Conservation (phyloP, 2,329 filamentous ascomycete genomes). For the Bipolaris sorokiniana region DNA sequence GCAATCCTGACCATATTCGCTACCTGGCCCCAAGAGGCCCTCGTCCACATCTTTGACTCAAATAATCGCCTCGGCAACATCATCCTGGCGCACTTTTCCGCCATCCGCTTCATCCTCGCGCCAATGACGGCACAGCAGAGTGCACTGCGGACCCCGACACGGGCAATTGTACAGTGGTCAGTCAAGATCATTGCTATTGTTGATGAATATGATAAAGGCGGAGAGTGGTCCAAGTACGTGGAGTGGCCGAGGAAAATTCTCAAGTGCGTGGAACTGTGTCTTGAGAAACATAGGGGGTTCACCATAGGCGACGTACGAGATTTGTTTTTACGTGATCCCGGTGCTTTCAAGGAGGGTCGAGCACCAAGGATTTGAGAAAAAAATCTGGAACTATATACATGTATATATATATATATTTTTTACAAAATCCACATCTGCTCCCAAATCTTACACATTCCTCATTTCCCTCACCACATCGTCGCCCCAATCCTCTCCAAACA, state of each 20-base stretch:
- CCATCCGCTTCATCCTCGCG: constrained; percentile 22
- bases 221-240: constrained; percentile 42
- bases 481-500: constrained; percentile 9
- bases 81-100: constrained; percentile 25
- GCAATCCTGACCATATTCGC: constrained; percentile 22
- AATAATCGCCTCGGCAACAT: constrained; percentile 24
- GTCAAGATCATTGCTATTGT: constrained; percentile 43
- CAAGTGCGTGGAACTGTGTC: constrained; percentile 13
- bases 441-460: not conserved
- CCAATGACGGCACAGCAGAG: constrained; percentile 20
- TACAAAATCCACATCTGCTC: not conserved
- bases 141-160: constrained; percentile 19
- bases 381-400: not conserved
- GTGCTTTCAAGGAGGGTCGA: constrained; percentile 45
- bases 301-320: constrained; percentile 17
- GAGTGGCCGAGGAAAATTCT: constrained; percentile 38
- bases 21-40: constrained; percentile 26
- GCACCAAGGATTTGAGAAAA: constrained; percentile 2
- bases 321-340: constrained; percentile 45
- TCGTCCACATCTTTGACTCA: constrained; percentile 23
- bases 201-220: constrained; percentile 32
- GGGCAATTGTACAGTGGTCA: constrained; percentile 48
- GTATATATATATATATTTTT: no score
- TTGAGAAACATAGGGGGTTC: constrained; percentile 16
- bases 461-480: not conserved